Evolutionary conservation across 495 filamentous ascomycete species (phyloP), one percentile per base, ranked within the genome.

Genomic region (Xylaria curta): DNA sequence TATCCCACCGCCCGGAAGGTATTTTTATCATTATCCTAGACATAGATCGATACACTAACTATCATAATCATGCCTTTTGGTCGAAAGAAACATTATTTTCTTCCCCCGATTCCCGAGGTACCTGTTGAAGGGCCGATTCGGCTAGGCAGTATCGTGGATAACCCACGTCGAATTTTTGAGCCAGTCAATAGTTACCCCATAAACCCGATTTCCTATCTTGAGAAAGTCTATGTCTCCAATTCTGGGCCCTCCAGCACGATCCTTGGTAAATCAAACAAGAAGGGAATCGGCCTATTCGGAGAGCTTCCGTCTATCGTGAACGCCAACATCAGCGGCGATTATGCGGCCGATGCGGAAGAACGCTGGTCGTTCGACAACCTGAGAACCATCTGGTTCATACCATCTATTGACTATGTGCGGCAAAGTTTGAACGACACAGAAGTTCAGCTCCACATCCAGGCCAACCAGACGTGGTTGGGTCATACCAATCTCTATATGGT

Each of bases 151-250:
- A 53, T 53, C 3, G 21, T 53, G 6, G 49, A 1, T 53, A 6
- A 53, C 49, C 49, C 49, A 24, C 24, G 24, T 0, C 10, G 21
- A 2, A 9, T 53, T 7, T 53, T 53, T n/a, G 49, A 53, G 49
- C 49, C 49, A 6, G n/a, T 53, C 49, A 53, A 53, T 53, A 53
- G 10, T 53, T 51, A 4, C 47, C 47, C 47, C 9, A 15, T 51
- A 21, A 51, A n/a, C 47, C 47, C 47, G n/a, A 51, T 4, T 19
- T 51, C 47, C 4, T 51, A 19, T 51, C 5, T 21, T 19, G 47
- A 51, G 47, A 51, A 51, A 51, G 47, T 51, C 47, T 51, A 51
- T 19, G 47, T 51, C 47, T 51, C 47, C 15, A 51, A 51, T 17
- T 51, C 47, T 21, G 47, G 47, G 6, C 17, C 47, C 8, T 4